Evolutionary conservation across 306 rosid species (phyloP).

Genomic region (Cotoneaster glaucophyllus): DNA sequence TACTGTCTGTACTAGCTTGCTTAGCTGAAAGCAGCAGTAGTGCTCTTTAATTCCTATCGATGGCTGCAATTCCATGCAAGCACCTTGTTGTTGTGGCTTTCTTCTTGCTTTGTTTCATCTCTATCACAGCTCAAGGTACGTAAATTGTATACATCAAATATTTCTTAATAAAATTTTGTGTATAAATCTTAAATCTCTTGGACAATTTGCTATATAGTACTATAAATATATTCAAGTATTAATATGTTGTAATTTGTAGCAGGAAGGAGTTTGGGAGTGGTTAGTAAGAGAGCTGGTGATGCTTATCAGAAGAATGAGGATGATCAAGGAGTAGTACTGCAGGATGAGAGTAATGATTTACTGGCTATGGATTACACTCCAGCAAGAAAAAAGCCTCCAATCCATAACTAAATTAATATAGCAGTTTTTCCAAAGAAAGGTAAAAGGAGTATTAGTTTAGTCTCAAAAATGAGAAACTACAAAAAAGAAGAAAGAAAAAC

Average conservation of each 20-base stretch:
- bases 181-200: background rate
- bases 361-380: constrained; percentile 77
- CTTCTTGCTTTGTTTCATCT: constrained; percentile 48
- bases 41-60: background rate
- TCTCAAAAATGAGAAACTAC: background rate
- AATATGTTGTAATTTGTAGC: constrained; percentile 12
- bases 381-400: constrained; percentile 75
- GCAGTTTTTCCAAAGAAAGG: background rate
- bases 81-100: constrained; percentile 38
- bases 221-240: background rate
- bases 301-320: constrained; percentile 13
- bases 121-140: constrained; percentile 48
- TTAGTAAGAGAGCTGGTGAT: background rate
- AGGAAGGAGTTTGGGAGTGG: constrained; percentile 47
- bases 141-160: background rate
- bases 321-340: background rate
- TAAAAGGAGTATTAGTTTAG: background rate
- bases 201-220: background rate
- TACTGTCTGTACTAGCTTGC: background rate
- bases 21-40: background rate
- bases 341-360: constrained; percentile 39
- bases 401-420: constrained; percentile 46
- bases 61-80: constrained; percentile 37
- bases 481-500: too few relatives aligned
- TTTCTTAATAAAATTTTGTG: background rate